Conservation (phyloP, 2,329 filamentous ascomycete genomes). For the Xylariaceae sp. region DNA sequence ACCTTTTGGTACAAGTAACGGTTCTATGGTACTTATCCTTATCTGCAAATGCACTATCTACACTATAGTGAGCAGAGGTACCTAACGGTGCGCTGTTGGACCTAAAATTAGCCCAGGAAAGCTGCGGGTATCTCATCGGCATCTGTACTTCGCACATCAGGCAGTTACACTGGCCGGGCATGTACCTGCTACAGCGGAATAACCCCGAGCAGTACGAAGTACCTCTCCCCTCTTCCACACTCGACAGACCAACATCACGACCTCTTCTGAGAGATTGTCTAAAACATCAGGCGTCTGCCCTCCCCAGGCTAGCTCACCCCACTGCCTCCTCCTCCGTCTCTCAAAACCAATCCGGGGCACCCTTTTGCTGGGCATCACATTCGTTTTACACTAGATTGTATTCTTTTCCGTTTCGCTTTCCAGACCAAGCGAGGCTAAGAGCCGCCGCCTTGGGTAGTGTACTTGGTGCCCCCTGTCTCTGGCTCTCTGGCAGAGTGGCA, state of each 20-base stretch:
- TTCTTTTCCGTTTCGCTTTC: neutral
- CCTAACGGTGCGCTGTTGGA: too few relatives aligned
- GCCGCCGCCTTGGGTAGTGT: constrained; percentile 10
- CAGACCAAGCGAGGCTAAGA: constrained; percentile 3
- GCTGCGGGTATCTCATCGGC: too few relatives aligned
- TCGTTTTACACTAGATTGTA: constrained; percentile 12
- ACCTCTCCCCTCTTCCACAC: constrained; percentile 1
- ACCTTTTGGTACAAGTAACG: too few relatives aligned
- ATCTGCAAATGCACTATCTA: too few relatives aligned
- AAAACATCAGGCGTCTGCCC: constrained; percentile 9
- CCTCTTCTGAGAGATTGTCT: neutral
- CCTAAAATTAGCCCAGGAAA: too few relatives aligned
- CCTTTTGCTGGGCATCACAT: constrained; percentile 10
- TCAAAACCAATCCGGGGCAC: constrained; percentile 10
- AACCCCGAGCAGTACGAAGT: neutral
- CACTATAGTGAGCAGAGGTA: too few relatives aligned
- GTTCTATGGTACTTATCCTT: too few relatives aligned
- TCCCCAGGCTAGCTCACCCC: constrained; percentile 5
- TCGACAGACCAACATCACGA: constrained; percentile 6
- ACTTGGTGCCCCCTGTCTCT: neutral
- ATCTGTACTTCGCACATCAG: too few relatives aligned
- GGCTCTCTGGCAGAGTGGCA: neutral
- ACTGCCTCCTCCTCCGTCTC: constrained; percentile 10
- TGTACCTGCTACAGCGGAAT: neutral
- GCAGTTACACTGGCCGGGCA: too few relatives aligned